Conservation (phyloP, 805 yeast species). For the Wickerhamomyces strasburgensis region DNA sequence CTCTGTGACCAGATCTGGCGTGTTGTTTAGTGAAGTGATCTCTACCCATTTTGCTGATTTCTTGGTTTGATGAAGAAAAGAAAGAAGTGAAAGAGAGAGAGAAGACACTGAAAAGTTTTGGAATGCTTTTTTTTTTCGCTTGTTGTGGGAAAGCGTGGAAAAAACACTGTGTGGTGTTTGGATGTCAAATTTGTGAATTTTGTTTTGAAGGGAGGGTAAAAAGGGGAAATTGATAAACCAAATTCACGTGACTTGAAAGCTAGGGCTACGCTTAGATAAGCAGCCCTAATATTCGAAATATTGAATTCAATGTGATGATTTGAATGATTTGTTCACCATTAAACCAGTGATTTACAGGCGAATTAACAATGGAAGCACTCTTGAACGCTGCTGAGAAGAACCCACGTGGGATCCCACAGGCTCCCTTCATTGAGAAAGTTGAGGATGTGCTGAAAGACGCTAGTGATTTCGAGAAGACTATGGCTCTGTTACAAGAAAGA, state of each 20-base stretch:
- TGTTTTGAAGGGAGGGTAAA: neutral
- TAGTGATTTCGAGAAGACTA: constrained; percentile 64
- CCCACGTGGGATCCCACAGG: constrained; percentile 95
- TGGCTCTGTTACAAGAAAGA: constrained; percentile 79
- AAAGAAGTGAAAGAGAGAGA: constrained; percentile 1
- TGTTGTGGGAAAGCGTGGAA: no score
- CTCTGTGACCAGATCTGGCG: constrained; percentile 92
- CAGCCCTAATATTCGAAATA: neutral
- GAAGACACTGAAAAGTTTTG: constrained; percentile 8
- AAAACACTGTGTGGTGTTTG: constrained; percentile 9
- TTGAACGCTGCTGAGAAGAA: constrained; percentile 38
- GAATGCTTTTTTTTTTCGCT: no score
- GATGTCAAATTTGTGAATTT: constrained; percentile 6
- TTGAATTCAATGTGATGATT: neutral
- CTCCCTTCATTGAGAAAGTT: constrained; percentile 86
- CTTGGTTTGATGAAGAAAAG: no score
- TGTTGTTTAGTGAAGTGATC: constrained; percentile 97
- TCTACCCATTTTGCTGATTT: constrained; percentile 76
- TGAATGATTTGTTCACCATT: neutral
- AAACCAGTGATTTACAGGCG: neutral
- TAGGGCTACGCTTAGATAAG: neutral
- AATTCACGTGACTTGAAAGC: neutral
- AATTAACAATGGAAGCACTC: constrained; percentile 18
- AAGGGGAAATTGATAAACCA: neutral
- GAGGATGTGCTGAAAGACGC: constrained; percentile 65